phyloP scores from a whole-genome alignment of 192 early-diverging fungal genomes.

The Coemansia sp. region DNA sequence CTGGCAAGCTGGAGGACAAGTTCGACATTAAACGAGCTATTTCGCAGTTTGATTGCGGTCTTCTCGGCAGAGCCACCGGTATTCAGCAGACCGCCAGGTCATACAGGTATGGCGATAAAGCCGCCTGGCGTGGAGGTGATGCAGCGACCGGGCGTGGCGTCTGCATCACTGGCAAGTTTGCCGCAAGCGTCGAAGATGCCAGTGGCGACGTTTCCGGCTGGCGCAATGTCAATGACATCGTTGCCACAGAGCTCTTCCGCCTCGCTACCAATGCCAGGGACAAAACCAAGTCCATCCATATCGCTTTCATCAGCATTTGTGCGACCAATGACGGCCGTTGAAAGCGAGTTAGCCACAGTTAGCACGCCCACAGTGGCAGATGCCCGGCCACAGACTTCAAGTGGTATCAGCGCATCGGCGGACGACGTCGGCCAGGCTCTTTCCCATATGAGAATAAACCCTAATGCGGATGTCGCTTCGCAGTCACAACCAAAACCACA shows the following conservation, averaged over 20 bases:
- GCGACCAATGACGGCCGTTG: constrained; percentile 21
- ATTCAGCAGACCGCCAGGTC: constrained; percentile 37
- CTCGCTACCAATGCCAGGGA: constrained; percentile 12
- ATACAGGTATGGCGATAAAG: constrained; percentile 14
- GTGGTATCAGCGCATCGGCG: constrained; percentile 4
- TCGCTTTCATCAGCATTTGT: constrained; percentile 20
- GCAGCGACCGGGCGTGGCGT: constrained; percentile 12
- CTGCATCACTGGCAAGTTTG: constrained; percentile 29
- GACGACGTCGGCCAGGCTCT: constrained; percentile 12
- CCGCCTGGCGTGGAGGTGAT: constrained; percentile 3
- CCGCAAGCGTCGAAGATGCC: constrained; percentile 10
- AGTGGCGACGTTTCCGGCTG: background rate
- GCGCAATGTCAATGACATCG: constrained; percentile 7
- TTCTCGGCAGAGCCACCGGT: constrained; percentile 54
- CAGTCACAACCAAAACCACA: constrained; percentile 13
- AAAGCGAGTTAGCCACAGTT: constrained; percentile 25
- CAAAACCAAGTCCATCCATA: background rate
- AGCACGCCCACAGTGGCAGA: background rate
- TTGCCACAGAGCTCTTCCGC: constrained; percentile 18
- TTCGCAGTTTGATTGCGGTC: constrained; percentile 34
- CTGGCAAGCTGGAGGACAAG: constrained; percentile 65
- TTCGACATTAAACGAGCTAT: constrained; percentile 32
- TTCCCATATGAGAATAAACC: constrained; percentile 5
- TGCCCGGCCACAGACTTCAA: background rate
- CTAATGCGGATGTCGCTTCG: background rate